Evolutionary conservation across 345 rosid genomes (phyloP).

Genomic region (Linum usitatissimum): DNA sequence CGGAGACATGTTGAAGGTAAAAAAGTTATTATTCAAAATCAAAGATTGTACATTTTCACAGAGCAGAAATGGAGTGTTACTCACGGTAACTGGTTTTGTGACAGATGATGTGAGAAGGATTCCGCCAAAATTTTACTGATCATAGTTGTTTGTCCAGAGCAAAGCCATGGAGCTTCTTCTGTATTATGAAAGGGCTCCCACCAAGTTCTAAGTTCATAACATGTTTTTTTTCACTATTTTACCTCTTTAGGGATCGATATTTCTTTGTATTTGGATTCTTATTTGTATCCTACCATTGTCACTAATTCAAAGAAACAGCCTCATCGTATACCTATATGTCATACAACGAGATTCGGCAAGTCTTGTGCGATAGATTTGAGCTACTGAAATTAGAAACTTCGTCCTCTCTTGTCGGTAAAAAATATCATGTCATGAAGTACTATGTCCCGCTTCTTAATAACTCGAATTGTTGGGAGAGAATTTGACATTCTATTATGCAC

Average conservation of each 20-base stretch:
- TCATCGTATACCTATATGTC: no score
- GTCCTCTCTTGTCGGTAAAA: no score
- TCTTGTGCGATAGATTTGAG: no score
- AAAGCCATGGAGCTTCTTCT: background rate
- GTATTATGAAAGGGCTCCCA: background rate
- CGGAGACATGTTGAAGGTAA: slow-evolving; percentile 75
- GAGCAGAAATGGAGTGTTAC: background rate
- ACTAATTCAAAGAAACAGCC: no score
- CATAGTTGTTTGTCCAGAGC: background rate
- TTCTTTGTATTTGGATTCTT: background rate
- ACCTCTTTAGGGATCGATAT: background rate
- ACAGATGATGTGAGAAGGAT: background rate
- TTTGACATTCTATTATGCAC: no score
- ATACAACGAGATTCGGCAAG: no score
- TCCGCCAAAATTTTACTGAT: background rate
- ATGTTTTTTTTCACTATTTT: no score
- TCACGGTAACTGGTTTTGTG: background rate
- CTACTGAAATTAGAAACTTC: no score
- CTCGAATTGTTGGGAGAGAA: no score
- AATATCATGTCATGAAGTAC: no score
- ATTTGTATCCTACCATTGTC: no score
- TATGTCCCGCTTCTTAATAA: no score
- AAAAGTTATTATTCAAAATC: background rate
- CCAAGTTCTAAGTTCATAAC: background rate
- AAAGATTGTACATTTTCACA: background rate